Base-by-base conservation (phyloP, 1,139 yeast genomes). In the Saccharomyces hybrid region DNA sequence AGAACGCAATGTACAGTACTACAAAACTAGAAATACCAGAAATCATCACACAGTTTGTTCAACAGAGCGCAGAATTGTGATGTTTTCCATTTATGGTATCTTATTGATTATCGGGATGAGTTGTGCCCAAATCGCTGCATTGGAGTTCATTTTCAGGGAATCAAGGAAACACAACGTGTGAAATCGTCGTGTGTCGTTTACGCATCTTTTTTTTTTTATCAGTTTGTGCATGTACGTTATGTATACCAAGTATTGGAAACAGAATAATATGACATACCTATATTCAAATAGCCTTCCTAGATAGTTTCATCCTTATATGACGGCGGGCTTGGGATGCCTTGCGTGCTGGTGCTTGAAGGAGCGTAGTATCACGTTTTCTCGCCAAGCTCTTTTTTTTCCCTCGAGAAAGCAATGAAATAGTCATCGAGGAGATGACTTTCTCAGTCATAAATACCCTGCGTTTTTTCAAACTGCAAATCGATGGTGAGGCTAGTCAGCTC, bases 11-110 rank as follows among this genome's bases (percentile, higher is more conserved):
- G 75, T 89, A 67, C 87, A 86, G 66, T 86, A 90, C 73, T 90
- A 91, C 77, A 87, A 85, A 73, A 84, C 95, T n/a, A 84, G 99
- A 76, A 91, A 88, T 72, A 83, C 82, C 73, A 82, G 98, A 73
- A 93, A 91, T 74, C 95, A 90, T 71, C 83, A 88, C 54, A 93
- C 99, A 31, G 98, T 93, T 57, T 81, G 78, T 69, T 86, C 95
- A 21, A 91, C 97, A 3, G 95, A 87, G 68, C 72, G 81, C n/a
- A 82, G 98, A 70, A 88, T 93, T 58, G 85, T 86, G 66, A 84
- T 86, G 78, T 91, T 90, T 70, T 86, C 95, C 31, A 71, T 90
- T 48, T 81, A 87, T 64, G 97, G 89, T 70, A 88, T 89, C 46
- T 66, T 84, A 47, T 76, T 90, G 64, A 87, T 91, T 83, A 85